phyloP scores from a whole-genome alignment of 805 yeast genomes.

The Kodamaea kakaduensis region DNA sequence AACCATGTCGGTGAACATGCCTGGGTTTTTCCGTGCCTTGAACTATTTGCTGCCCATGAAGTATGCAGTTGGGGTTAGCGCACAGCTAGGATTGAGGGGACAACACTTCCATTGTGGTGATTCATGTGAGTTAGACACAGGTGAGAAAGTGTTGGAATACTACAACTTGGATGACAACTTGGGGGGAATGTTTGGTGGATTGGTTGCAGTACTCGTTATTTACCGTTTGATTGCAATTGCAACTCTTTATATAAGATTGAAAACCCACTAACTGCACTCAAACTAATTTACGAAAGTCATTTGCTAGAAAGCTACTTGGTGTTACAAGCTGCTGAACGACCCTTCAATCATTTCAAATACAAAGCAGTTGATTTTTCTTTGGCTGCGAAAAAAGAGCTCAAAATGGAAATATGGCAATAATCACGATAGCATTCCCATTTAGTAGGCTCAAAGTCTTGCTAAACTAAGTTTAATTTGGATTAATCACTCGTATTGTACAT shows the following conservation, averaged over 20 bases:
- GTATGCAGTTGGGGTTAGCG: slow-evolving; percentile 22
- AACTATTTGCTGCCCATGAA: slow-evolving; percentile 24
- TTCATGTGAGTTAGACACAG: slow-evolving; percentile 48
- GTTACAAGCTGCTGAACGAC: no score
- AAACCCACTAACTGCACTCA: not conserved
- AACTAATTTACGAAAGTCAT: not conserved
- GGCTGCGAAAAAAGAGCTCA: no score
- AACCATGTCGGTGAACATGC: slow-evolving; percentile 29
- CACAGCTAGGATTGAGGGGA: slow-evolving; percentile 18
- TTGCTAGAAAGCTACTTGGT: no score
- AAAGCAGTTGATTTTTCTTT: no score
- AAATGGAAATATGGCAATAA: no score
- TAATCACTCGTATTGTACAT: no score
- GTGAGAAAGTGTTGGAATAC: slow-evolving; percentile 51
- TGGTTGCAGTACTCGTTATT: slow-evolving; percentile 37
- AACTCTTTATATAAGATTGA: slow-evolving; percentile 16
- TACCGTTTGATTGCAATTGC: slow-evolving; percentile 37
- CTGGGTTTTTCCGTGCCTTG: slow-evolving; percentile 21
- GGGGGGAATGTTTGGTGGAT: slow-evolving; percentile 34
- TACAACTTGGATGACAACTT: slow-evolving; percentile 44
- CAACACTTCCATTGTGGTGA: slow-evolving; percentile 22
- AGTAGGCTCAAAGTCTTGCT: no score
- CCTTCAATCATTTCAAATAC: no score
- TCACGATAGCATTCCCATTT: no score
- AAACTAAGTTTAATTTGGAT: no score